Base-by-base conservation (phyloP, 768 basidiomycete genomes). In the Mycena chlorophos region DNA sequence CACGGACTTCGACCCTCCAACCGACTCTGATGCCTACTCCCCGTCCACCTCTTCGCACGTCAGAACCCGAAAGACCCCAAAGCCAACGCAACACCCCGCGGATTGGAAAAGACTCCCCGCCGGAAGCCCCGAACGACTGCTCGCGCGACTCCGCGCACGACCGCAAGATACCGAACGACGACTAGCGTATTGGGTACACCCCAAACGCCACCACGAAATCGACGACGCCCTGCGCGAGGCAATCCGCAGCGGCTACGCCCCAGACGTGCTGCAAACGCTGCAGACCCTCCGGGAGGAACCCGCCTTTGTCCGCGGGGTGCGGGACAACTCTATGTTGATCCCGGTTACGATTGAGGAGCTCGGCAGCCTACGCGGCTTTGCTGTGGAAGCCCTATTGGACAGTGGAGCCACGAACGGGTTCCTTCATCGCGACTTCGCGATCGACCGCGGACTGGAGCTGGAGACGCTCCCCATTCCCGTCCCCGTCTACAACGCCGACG, bases 371-470 rank as follows among this genome's bases (percentile, higher is more conserved):
- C 29, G 31, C 6, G 49, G 49, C 4, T 34, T 6, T 12, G n/a
- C 49, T 3, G 19, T 34, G 5, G 26, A 20, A 4, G 49, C 29
- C 19, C n/a, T 69, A 2, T 12, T 69, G 4, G 62, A 68, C 27
- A 63, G 61, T 27, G 65, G 68, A 0, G 55, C 60, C 23, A 69
- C 64, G 2, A 63, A 64, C 0, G 67, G 60, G 3, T 65, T 56
- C 19, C 61, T 68, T 22, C 52, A 58, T 51, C 5, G n/a, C 1
- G 45, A 51, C 1, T 58, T 63, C n/a, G 60, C 60, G 2, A 28
- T 42, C 38, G 49, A 50, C 2, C 52, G 60, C 1, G 51, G 40
- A 0, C 19, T 65, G 0, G 57, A 59, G n/a, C 31, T 38, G 3
- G 29, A 39, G 8, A 10, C 43, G 5, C 30, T 67, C 1, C 54